Evolutionary conservation across 495 filamentous ascomycete genomes (phyloP).

Genomic region (Penicillium subrubescens): DNA sequence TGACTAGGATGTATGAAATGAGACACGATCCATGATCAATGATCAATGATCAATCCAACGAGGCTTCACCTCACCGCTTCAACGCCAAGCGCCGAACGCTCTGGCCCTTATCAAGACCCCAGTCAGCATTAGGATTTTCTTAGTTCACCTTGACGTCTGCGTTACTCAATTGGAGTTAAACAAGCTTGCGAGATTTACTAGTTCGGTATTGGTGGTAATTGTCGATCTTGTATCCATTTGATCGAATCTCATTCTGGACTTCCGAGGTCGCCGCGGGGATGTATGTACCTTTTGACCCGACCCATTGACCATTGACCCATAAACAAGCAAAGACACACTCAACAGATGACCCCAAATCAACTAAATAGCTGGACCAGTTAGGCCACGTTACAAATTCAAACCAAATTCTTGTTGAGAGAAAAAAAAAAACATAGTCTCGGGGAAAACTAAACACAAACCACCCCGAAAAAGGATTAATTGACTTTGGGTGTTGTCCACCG

Average conservation of each 20-base stretch:
- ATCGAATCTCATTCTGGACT: not conserved
- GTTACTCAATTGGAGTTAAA: not conserved
- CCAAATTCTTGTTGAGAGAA: not conserved
- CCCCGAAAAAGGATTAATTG: not conserved
- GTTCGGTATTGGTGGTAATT: not conserved
- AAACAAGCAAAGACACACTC: not conserved
- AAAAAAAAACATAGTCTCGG: not conserved
- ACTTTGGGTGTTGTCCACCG: constrained; percentile 18
- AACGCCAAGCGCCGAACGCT: not conserved
- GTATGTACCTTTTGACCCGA: not conserved
- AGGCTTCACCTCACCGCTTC: not conserved
- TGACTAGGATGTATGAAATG: not conserved
- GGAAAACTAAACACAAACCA: not conserved
- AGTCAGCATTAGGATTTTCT: not conserved
- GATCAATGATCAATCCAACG: not conserved
- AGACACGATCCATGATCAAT: not conserved
- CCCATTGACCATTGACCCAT: not conserved
- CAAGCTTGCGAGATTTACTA: not conserved
- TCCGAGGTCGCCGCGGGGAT: constrained; percentile 1
- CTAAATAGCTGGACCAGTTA: not conserved
- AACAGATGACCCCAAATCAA: not conserved
- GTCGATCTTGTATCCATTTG: not conserved
- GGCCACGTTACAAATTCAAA: not conserved
- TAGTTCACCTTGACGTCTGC: not conserved
- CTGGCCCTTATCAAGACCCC: not conserved